phyloP scores from a whole-genome alignment of 2,329 filamentous ascomycete species.

The Talaromyces sp. region DNA sequence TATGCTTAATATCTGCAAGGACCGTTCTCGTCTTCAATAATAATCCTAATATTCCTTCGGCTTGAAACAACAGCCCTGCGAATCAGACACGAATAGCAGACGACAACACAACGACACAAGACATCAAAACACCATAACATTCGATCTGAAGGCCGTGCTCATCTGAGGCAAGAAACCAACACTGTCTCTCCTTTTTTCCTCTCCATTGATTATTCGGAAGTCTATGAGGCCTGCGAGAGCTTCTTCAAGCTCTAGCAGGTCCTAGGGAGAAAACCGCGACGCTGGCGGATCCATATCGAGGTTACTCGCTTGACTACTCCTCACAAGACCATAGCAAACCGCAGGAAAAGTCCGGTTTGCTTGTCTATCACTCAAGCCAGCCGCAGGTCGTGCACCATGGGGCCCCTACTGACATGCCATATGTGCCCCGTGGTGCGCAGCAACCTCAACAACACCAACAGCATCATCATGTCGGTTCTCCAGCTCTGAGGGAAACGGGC shows the following conservation, averaged over 20 bases:
- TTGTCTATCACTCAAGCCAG: slow-evolving; percentile 55
- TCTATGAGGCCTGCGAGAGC: slow-evolving; percentile 57
- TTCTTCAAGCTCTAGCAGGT: slow-evolving; percentile 63
- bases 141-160: background rate
- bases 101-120: slow-evolving; percentile 1
- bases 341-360: slow-evolving; percentile 59
- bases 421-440: slow-evolving; percentile 29
- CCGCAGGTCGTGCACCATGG: slow-evolving; percentile 34
- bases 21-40: slow-evolving; percentile 10
- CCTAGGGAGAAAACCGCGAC: slow-evolving; percentile 66
- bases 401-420: slow-evolving; percentile 30
- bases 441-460: slow-evolving; percentile 36
- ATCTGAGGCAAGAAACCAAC: background rate
- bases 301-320: slow-evolving; percentile 72
- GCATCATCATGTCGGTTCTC: slow-evolving; percentile 36
- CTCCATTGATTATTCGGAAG: slow-evolving; percentile 13
- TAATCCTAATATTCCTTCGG: slow-evolving; percentile 11
- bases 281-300: slow-evolving; percentile 70
- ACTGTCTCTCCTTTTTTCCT: background rate
- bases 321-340: slow-evolving; percentile 60
- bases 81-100: slow-evolving; percentile 7
- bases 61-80: slow-evolving; percentile 4
- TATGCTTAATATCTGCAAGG: slow-evolving; percentile 17
- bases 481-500: slow-evolving; percentile 29
- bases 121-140: background rate